Conservation (phyloP, 805 yeast species). For the Pichia cabralensis region DNA sequence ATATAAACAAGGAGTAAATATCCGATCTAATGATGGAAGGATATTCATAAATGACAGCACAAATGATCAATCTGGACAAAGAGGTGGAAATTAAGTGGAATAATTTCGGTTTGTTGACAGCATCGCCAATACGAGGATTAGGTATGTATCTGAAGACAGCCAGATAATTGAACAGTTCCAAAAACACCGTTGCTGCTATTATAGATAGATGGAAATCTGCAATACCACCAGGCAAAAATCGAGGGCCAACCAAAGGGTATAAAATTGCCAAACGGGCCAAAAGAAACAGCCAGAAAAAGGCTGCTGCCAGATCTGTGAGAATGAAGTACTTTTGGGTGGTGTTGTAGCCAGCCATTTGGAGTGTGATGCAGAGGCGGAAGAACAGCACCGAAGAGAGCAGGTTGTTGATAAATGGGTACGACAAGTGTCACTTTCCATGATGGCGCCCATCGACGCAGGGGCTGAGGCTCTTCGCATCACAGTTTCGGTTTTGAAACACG, state of each 20-base stretch:
- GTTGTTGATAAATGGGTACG: too few species aligned
- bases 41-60: slow-evolving; percentile 15
- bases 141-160: slow-evolving; percentile 11
- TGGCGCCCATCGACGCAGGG: too few species aligned
- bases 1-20: slow-evolving; percentile 16
- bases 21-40: slow-evolving; percentile 21
- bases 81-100: too few species aligned
- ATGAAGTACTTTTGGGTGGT: slow-evolving; percentile 18
- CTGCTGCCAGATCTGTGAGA: slow-evolving; percentile 19
- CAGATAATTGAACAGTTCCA: slow-evolving; percentile 16
- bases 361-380: too few species aligned
- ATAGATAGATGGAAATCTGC: slow-evolving; percentile 44
- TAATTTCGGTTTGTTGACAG: too few species aligned
- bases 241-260: slow-evolving; percentile 54
- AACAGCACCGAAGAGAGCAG: too few species aligned
- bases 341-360: too few species aligned
- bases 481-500: too few species aligned
- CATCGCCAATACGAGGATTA: too few species aligned
- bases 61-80: slow-evolving; percentile 10
- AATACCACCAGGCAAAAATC: slow-evolving; percentile 60
- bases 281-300: slow-evolving; percentile 40
- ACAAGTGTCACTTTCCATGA: too few species aligned
- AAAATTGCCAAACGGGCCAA: slow-evolving; percentile 39
- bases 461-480: too few species aligned
- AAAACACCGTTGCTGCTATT: slow-evolving; percentile 7